Percentiles rank a stretch among this genome's conserved stretches.
These are phyloP conservation scores for Diplotaxis tenuifolia DNA, from an alignment of 345 rosid genomes.

Conservation along the genomic window DNA sequence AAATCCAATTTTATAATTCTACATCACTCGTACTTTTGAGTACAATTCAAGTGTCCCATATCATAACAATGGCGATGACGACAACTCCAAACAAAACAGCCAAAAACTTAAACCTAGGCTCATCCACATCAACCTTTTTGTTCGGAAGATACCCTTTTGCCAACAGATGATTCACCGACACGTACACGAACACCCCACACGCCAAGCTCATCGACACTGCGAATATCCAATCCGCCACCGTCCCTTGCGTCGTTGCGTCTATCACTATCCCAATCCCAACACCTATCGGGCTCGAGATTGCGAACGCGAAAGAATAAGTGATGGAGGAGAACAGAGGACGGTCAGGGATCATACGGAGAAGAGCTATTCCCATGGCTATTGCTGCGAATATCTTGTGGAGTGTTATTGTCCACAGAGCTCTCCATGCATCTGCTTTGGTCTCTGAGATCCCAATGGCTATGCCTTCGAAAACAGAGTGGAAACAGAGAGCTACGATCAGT, in stretches of 20 bases:
- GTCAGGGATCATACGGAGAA: conserved; percentile 67
- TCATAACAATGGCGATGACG: conserved; percentile 66
- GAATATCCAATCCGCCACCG: conserved; percentile 67
- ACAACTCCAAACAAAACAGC: conserved; percentile 62
- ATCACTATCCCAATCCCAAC: conserved; percentile 71
- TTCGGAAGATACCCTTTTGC: conserved; percentile 57
- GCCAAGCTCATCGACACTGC: conserved; percentile 80
- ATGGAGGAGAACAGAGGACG: conserved; percentile 57
- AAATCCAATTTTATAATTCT: background rate
- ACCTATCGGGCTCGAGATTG: conserved; percentile 73
- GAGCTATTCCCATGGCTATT: conserved; percentile 82
- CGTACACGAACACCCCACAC: conserved; percentile 73
- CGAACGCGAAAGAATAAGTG: conserved; percentile 71
- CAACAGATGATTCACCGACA: conserved; percentile 67
- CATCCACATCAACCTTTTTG: conserved; percentile 34
- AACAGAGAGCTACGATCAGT: conserved; percentile 72
- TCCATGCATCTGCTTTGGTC: conserved; percentile 66
- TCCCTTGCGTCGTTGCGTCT: conserved; percentile 73
- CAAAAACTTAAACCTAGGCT: conserved; percentile 49
- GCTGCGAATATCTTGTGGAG: conserved; percentile 82
- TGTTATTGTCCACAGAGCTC: conserved; percentile 69
- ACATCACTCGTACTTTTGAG: background rate
- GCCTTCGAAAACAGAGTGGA: conserved; percentile 89
- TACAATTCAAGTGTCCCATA: conserved; percentile 50
- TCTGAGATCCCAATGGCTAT: conserved; percentile 74